A percentile compares a stretch with the other conserved stretches of the same genome.
Evolutionary conservation across 2,329 filamentous ascomycete genomes (phyloP).

Genomic region (Sporothrix mexicana): DNA sequence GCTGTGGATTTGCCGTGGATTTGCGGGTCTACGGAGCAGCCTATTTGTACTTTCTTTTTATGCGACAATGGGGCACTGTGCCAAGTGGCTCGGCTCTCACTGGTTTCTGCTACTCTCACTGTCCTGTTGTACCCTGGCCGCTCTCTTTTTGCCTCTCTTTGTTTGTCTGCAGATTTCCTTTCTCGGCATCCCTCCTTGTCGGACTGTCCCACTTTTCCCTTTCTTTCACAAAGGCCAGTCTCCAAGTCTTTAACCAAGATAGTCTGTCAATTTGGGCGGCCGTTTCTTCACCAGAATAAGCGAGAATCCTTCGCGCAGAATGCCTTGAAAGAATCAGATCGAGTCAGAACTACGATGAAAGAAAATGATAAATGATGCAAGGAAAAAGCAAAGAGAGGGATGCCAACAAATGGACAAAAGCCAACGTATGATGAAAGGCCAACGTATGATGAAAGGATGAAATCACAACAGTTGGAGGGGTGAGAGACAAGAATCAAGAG

Average conservation of each 20-base stretch:
- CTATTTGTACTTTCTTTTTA: neutral
- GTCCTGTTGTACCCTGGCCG: neutral
- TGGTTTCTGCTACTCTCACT: neutral
- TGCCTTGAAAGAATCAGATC: neutral
- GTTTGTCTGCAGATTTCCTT: constrained; percentile 13
- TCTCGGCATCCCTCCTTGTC: constrained; percentile 17
- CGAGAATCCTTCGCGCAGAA: too few relatives aligned
- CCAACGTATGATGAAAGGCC: neutral
- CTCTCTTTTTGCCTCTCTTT: constrained; percentile 8
- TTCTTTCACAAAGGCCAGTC: too few relatives aligned
- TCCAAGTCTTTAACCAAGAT: too few relatives aligned
- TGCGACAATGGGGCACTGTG: neutral
- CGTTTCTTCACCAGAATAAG: neutral
- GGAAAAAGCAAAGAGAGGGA: constrained; percentile 2
- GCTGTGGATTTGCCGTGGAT: neutral
- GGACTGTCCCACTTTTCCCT: neutral
- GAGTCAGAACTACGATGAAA: neutral
- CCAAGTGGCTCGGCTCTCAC: neutral
- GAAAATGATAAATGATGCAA: neutral
- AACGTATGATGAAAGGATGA: neutral
- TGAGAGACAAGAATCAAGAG: neutral
- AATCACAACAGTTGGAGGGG: neutral
- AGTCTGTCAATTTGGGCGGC: neutral
- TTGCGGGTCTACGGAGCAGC: neutral
- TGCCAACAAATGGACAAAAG: neutral